A percentile compares a stretch with the other conserved stretches of the same genome.
phyloP scores from a whole-genome alignment of 129 eudicot species.

The Gnaphalium uliginosum region DNA sequence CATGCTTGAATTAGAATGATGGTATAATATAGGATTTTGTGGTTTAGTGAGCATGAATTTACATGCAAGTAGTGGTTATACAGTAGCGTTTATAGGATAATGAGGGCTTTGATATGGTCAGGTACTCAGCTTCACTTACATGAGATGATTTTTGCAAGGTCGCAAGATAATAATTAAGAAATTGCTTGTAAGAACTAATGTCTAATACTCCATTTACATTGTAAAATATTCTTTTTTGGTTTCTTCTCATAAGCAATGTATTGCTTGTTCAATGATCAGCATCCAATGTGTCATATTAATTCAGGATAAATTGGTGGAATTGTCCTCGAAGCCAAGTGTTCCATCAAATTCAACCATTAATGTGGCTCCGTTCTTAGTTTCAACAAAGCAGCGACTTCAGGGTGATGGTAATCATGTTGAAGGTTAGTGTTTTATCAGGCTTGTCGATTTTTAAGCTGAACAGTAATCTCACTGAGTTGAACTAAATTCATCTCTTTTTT shows the following conservation, averaged over 20 bases:
- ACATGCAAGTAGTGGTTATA: constrained; percentile 22
- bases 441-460: neutral
- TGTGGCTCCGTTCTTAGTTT: constrained; percentile 52
- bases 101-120: constrained; percentile 49
- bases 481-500: neutral
- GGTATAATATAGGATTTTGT: constrained; percentile 4
- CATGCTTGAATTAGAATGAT: constrained; percentile 23
- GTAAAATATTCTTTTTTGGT: constrained; percentile 14
- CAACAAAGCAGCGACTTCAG: constrained; percentile 42
- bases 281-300: constrained; percentile 32
- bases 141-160: constrained; percentile 42
- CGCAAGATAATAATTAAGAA: constrained; percentile 42
- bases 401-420: constrained; percentile 46
- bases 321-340: constrained; percentile 47
- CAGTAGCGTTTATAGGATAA: constrained; percentile 39
- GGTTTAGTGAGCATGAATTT: constrained; percentile 10
- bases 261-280: constrained; percentile 9
- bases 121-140: constrained; percentile 43
- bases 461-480: neutral
- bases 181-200: constrained; percentile 45
- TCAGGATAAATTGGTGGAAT: constrained; percentile 73
- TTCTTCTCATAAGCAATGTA: constrained; percentile 2
- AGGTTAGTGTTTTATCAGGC: constrained; percentile 49
- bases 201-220: constrained; percentile 41
- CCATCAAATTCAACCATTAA: constrained; percentile 47